phyloP scores from a whole-genome alignment of 2,329 filamentous ascomycete genomes.

The Cercospora sp. region DNA sequence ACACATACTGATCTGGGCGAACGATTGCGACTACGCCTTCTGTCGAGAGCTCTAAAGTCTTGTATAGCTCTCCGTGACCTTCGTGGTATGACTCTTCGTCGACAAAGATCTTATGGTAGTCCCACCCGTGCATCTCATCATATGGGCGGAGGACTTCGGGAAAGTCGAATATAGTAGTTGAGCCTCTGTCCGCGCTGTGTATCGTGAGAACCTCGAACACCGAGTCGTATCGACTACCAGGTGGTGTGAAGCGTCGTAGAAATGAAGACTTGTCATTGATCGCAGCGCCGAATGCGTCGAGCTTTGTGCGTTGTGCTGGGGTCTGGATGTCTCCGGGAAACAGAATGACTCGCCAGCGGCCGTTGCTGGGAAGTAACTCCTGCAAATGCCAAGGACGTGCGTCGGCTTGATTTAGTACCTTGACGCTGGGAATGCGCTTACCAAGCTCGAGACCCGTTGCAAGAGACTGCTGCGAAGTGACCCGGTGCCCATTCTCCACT shows the following conservation, averaged over 20 bases:
- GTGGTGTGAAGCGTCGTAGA: constrained; percentile 38
- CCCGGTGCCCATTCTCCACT: constrained; percentile 7
- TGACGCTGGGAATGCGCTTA: constrained; percentile 20
- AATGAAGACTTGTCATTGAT: constrained; percentile 12
- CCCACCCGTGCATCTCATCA: constrained; percentile 35
- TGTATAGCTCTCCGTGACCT: constrained; percentile 49
- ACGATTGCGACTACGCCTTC: constrained; percentile 58
- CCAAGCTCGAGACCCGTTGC: constrained; percentile 14
- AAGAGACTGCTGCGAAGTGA: constrained; percentile 41
- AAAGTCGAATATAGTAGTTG: constrained; percentile 48
- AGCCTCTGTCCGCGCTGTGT: constrained; percentile 55
- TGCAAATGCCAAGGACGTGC: constrained; percentile 24
- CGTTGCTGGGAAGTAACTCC: constrained; percentile 23
- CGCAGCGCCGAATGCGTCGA: neutral
- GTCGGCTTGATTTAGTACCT: constrained; percentile 25
- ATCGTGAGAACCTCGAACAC: constrained; percentile 62
- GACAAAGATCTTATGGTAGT: constrained; percentile 43
- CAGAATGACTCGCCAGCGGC: constrained; percentile 27
- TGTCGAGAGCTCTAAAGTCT: constrained; percentile 59
- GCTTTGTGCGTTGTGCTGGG: constrained; percentile 43
- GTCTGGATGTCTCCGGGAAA: constrained; percentile 35
- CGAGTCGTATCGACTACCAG: constrained; percentile 41
- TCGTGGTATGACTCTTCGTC: constrained; percentile 48
- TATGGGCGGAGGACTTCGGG: constrained; percentile 47
- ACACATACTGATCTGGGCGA: constrained; percentile 67